Conservation (phyloP, 169 alveolate species). For the Sarcocystis neurona region DNA sequence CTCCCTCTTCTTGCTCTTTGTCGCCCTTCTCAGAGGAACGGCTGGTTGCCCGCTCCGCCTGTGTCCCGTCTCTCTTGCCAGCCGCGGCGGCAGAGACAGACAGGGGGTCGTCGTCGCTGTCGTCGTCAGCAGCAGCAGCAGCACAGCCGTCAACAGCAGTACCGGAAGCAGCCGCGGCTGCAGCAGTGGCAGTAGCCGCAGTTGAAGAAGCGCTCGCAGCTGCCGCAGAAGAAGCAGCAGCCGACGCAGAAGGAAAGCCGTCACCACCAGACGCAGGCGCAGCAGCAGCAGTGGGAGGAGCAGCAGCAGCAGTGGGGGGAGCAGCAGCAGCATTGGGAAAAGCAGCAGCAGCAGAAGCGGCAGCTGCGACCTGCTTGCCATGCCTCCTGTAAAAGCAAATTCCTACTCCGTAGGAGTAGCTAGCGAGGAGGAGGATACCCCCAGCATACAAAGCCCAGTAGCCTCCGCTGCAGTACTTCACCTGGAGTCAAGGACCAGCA, state of each 20-base stretch:
- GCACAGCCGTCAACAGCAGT: too few relatives aligned
- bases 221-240: background rate
- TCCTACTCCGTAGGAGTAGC: background rate
- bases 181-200: background rate
- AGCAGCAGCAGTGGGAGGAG: background rate
- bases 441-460: background rate
- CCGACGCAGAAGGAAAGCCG: background rate
- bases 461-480: background rate
- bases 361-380: background rate
- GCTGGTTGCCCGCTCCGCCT: too few relatives aligned
- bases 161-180: background rate
- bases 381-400: background rate
- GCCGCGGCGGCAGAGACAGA: too few relatives aligned
- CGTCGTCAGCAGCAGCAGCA: too few relatives aligned
- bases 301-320: background rate
- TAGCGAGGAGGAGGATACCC: background rate
- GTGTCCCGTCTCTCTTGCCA: too few relatives aligned
- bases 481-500: background rate
- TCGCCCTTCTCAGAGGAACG: too few relatives aligned
- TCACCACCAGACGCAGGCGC: background rate
- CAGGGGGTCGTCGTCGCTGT: too few relatives aligned
- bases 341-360: background rate
- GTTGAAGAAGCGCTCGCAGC: background rate
- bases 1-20: background rate
- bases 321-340: background rate